Conservation (phyloP, 192 early-diverging fungal species). For the Pilobolus umbonatus region DNA sequence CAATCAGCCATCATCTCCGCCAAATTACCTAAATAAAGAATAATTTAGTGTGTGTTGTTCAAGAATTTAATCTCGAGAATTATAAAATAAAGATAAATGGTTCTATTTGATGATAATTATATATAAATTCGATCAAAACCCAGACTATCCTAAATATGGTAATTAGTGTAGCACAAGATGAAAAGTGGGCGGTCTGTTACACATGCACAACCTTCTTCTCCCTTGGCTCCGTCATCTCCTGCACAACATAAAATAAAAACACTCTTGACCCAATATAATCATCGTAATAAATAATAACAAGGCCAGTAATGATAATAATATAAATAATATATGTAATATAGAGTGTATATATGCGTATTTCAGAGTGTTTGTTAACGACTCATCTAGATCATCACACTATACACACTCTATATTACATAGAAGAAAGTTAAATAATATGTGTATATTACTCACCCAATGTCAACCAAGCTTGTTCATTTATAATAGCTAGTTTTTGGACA, state of each 20-base stretch:
- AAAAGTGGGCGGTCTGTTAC: no score
- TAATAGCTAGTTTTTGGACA: conserved; percentile 26
- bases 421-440: neutral
- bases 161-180: neutral
- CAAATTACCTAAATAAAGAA: conserved; percentile 20
- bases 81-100: no score
- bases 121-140: neutral
- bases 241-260: no score
- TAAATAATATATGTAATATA: neutral
- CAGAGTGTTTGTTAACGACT: neutral
- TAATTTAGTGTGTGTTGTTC: neutral
- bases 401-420: neutral
- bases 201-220: no score
- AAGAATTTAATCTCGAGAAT: neutral
- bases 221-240: conserved; percentile 4
- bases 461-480: conserved; percentile 33
- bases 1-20: conserved; percentile 51
- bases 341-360: neutral
- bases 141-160: neutral
- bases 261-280: no score
- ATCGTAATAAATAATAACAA: neutral
- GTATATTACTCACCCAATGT: conserved; percentile 24
- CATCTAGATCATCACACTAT: neutral
- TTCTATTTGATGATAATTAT: neutral
- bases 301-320: neutral